These are phyloP conservation scores for Ophiostoma montium DNA, from an alignment of 2,329 filamentous ascomycete genomes.

Conservation along the genomic window DNA sequence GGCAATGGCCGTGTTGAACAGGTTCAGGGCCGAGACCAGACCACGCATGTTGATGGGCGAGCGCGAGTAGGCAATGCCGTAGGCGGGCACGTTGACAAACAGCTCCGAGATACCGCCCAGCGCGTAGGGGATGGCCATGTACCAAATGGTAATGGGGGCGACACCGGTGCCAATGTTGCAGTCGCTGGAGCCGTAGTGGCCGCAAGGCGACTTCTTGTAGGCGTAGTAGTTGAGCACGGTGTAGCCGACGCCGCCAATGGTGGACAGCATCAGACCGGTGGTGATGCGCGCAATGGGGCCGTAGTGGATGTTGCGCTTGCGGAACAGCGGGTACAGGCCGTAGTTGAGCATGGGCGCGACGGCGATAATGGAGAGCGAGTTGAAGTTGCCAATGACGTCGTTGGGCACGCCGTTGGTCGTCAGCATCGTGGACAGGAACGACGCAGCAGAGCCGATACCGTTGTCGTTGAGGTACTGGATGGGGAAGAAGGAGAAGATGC, in stretches of 20 bases:
- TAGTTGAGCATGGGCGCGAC: constrained; percentile 58
- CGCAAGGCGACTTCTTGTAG: constrained; percentile 28
- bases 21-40: constrained; percentile 51
- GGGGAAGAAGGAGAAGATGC: constrained; percentile 48
- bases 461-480: constrained; percentile 30
- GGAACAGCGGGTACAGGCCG: constrained; percentile 52
- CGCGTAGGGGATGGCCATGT: constrained; percentile 40
- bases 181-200: constrained; percentile 25
- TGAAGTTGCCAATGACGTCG: constrained; percentile 60
- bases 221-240: constrained; percentile 27
- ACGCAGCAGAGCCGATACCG: constrained; percentile 35
- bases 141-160: constrained; percentile 37
- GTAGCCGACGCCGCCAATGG: constrained; percentile 30
- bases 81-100: constrained; percentile 36
- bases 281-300: constrained; percentile 66
- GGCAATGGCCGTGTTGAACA: constrained; percentile 56
- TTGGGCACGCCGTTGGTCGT: constrained; percentile 55
- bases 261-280: constrained; percentile 35
- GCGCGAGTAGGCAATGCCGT: constrained; percentile 47
- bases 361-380: constrained; percentile 60
- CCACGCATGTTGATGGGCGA: constrained; percentile 65
- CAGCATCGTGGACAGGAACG: constrained; percentile 33
- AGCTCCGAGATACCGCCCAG: constrained; percentile 36
- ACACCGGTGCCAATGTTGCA: constrained; percentile 22
- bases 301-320: constrained; percentile 49